Percentiles rank a stretch among this genome's conserved stretches.
Conservation (phyloP, 441 rosid genomes). For the Gossypium armourianum region DNA sequence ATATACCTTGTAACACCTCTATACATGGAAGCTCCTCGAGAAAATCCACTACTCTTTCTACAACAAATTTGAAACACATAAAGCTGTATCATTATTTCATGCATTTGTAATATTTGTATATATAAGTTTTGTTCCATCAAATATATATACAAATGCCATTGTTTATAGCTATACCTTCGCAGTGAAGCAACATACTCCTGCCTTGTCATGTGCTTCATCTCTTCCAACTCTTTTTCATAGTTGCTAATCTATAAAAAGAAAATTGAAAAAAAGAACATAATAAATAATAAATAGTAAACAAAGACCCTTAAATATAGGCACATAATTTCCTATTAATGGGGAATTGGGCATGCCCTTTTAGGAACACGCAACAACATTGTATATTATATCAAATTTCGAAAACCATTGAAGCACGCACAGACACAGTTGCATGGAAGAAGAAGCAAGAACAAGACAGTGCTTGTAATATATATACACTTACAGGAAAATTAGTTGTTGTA, state of each 20-base stretch:
- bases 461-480: constrained; percentile 17
- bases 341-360: constrained; percentile 17
- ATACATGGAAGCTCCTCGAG: constrained; percentile 90
- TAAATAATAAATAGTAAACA: constrained; percentile 11
- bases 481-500: constrained; percentile 60
- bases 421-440: too few species aligned
- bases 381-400: neutral
- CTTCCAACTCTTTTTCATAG: constrained; percentile 56
- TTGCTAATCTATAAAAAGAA: constrained; percentile 31
- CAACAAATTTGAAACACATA: neutral
- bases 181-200: constrained; percentile 68
- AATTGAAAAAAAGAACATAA: neutral
- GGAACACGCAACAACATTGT: constrained; percentile 18
- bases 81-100: constrained; percentile 2
- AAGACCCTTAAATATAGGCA: constrained; percentile 9
- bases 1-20: constrained; percentile 84
- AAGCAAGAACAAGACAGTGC: too few species aligned
- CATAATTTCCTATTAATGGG: constrained; percentile 14
- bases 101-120: neutral
- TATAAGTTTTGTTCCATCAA: neutral
- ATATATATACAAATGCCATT: neutral
- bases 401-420: too few species aligned
- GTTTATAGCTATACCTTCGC: constrained; percentile 35
- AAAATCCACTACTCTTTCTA: constrained; percentile 95
- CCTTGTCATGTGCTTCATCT: constrained; percentile 66